These are phyloP conservation scores for Biscogniauxia mediterranea DNA, from an alignment of 2,329 filamentous ascomycete genomes.

Conservation along the genomic window DNA sequence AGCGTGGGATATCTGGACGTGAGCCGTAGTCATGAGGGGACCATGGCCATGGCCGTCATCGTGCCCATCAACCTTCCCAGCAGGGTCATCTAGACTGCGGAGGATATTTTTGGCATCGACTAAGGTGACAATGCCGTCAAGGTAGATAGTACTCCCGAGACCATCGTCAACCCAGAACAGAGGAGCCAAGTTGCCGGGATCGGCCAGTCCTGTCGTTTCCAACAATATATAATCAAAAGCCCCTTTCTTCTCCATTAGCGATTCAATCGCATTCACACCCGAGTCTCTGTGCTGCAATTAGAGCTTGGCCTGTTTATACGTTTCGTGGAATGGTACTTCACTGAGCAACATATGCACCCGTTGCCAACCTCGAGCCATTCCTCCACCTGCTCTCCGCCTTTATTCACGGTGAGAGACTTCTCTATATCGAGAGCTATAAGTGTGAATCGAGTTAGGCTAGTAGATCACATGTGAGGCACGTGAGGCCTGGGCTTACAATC, in stretches of 20 bases:
- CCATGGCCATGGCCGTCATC: conserved; percentile 53
- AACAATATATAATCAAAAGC: conserved; percentile 97
- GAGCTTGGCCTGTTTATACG: conserved; percentile 3
- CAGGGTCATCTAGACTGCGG: conserved; percentile 72
- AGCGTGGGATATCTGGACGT: conserved; percentile 94
- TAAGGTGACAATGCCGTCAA: conserved; percentile 94
- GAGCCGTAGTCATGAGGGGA: conserved; percentile 82
- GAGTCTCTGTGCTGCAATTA: conserved; percentile 62
- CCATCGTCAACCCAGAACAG: conserved; percentile 98
- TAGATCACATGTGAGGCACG: neutral
- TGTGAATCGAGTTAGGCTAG: conserved; percentile 10
- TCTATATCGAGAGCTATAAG: conserved; percentile 82
- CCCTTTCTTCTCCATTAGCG: conserved; percentile 89
- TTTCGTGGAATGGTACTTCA: conserved; percentile 61
- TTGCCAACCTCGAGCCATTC: conserved; percentile 97
- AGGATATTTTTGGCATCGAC: conserved; percentile 94
- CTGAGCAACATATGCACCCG: conserved; percentile 95
- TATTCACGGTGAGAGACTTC: conserved; percentile 88
- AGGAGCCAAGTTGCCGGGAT: conserved; percentile 92
- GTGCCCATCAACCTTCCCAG: conserved; percentile 51
- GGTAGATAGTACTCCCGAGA: conserved; percentile 89
- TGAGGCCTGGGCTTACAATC: conserved; percentile 60
- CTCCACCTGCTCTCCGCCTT: conserved; percentile 77
- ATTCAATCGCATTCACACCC: conserved; percentile 92
- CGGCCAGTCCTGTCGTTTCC: conserved; percentile 92